phyloP scores from a whole-genome alignment of 2,329 filamentous ascomycete genomes.

The Botrytis byssoidea region DNA sequence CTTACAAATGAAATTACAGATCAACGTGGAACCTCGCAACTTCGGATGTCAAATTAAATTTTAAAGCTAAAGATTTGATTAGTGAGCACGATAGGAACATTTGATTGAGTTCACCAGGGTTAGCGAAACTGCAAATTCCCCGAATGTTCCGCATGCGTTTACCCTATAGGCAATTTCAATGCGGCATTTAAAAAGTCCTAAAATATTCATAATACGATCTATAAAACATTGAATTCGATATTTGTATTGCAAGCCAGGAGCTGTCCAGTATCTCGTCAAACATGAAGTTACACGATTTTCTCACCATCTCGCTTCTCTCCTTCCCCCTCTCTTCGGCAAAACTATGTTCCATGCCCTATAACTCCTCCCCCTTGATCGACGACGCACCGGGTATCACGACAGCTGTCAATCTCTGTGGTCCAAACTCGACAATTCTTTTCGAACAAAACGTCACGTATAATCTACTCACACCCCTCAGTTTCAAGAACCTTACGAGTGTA shows the following conservation, averaged over 20 bases:
- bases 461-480: constrained; percentile 6
- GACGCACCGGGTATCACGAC: not conserved
- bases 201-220: too few relatives aligned
- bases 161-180: not conserved
- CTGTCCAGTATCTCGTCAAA: not conserved
- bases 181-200: not conserved
- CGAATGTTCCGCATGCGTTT: not conserved
- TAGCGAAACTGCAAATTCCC: not conserved
- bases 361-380: not conserved
- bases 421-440: constrained; percentile 11
- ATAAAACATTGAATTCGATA: not conserved
- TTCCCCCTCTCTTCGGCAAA: constrained; percentile 3
- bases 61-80: not conserved
- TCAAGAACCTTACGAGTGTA: not conserved
- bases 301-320: constrained; percentile 1
- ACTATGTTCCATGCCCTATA: constrained; percentile 13
- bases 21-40: not conserved
- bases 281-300: not conserved
- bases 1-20: not conserved
- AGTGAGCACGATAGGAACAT: not conserved
- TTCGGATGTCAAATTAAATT: not conserved
- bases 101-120: too few relatives aligned
- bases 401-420: not conserved
- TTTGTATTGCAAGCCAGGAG: not conserved
- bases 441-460: constrained; percentile 7